Evolutionary conservation across 148 eudicot species (phyloP), one percentile per base, ranked within the genome.

Genomic region (Gaultheria prostrata): DNA sequence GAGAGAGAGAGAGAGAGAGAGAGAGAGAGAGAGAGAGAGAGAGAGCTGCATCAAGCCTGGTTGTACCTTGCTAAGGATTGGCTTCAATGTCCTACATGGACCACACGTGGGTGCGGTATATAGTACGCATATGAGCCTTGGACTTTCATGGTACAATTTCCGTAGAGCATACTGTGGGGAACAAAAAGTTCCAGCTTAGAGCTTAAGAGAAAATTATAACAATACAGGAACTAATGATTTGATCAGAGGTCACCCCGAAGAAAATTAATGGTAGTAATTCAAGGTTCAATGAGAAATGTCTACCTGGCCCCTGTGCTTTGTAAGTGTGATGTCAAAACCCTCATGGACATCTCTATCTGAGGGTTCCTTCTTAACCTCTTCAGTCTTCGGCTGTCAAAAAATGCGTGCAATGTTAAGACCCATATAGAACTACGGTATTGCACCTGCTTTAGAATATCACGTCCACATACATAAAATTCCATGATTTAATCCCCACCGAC

Each of bases 71-170:
- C 93, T 84, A 75, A 97, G 95, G 86, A 97, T 97, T 73, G 99
- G 99, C 91, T 97, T 97, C 89, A 97, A 86, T 77, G 99, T 97
- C 87, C 99, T 90, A 83, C 99, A 97, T 43, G 99, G 99, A 85
- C 99, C 99, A 85, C 99, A 97, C 84, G 93, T 97, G 3, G 99
- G 98, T 43, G 99, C 39, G 43, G 98, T 93, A 84, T 97, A 97
- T 54, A 97, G 91, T 76, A 94, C 99, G 71, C 95, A 97, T 21
- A 97, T 30, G 86, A 94, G 93, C 89, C 98, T 94, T 49, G 99
- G 95, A 89, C 99, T 97, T 85, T 94, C 98, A 83, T 97, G 99
- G 85, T 97, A 97, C 86, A 97, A 84, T 89, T 97, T 97, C 81
- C 99, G 93, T 71, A 97, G 90, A 82, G 99, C 99, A 91, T 97